Evolutionary conservation across 106 monocot genomes (phyloP), one percentile per base, ranked within the genome.

Genomic region (Ottelia alismoides): DNA sequence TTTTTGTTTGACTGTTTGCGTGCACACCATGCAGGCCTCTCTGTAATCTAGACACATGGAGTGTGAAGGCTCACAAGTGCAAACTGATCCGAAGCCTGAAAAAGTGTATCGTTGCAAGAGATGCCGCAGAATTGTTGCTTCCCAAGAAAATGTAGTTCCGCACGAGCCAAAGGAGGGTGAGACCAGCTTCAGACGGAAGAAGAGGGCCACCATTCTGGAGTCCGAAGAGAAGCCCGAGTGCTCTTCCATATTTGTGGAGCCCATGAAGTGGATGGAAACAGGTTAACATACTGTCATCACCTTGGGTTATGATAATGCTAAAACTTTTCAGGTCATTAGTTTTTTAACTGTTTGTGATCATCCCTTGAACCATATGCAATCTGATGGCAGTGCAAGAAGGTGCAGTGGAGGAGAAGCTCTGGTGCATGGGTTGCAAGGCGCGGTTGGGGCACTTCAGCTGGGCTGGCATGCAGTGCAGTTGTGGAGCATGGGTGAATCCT

Each of bases 401-500:
- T 1, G 16, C 47, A 28, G 53, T 70, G 1, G 56, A 68, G 25
- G 70, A 74, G 44, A 80, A 80, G 63, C 57, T 80, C 23, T 58
- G 48, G 52, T 80, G 79, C 65, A 30, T 61, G 26, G 66, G 74
- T 49, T 80, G 79, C 61, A 75, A 80, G 62, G 61, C 70, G 7
- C 66, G 70, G 0, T 57, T 74, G 55, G 75, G 79, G 47, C 67
- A 70, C 27, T 80, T 80, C 70, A 74, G 71, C 53, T 80, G 79
- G 79, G 79, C 74, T 12, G 75, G 79, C 20, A 70, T 70, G 74
- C 79, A 80, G 32, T 80, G 79, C 53, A 80, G 58, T 47, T 74
- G 79, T 53, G 79, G 75, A 43, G 50, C 79, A 26, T 74, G 75
- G 74, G 75, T 80, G 26, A 80, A 66, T 70, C 79, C 79, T 27